Percentiles rank a stretch among this genome's conserved stretches.
These are phyloP conservation scores for Luvunga scandens DNA, from an alignment of 345 rosid species.

Conservation along the genomic window DNA sequence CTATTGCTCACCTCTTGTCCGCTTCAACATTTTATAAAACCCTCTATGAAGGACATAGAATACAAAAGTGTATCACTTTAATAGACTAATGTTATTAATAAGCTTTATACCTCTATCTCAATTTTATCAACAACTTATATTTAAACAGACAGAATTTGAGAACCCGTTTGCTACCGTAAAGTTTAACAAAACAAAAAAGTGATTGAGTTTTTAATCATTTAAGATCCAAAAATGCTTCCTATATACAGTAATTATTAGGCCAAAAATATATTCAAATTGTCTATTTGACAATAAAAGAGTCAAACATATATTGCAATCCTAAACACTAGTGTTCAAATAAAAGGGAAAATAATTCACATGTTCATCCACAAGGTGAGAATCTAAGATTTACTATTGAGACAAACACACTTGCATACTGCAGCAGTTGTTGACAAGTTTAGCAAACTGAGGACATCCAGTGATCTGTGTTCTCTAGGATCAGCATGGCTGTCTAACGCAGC, in stretches of 20 bases:
- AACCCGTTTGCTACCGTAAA: not conserved
- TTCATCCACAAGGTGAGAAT: not conserved
- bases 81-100: not conserved
- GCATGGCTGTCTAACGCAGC: slow-evolving; percentile 35
- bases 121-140: not conserved
- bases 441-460: slow-evolving; percentile 73
- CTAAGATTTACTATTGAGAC: slow-evolving; percentile 30
- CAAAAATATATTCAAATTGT: not conserved
- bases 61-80: not conserved
- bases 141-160: not conserved
- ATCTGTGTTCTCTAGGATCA: slow-evolving; percentile 46
- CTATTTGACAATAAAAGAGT: not conserved
- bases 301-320: not conserved
- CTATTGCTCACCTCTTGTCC: not conserved
- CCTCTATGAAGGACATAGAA: not conserved
- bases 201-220: not conserved
- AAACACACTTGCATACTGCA: slow-evolving; percentile 32
- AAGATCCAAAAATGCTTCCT: not conserved
- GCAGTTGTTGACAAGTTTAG: slow-evolving; percentile 44
- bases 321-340: not conserved
- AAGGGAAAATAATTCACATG: not conserved
- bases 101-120: not conserved
- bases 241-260: not conserved
- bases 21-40: slow-evolving; percentile 1
- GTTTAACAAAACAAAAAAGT: not conserved